Base-by-base conservation (phyloP, 1,284 basidiomycete genomes). In the Malassezia nana region DNA sequence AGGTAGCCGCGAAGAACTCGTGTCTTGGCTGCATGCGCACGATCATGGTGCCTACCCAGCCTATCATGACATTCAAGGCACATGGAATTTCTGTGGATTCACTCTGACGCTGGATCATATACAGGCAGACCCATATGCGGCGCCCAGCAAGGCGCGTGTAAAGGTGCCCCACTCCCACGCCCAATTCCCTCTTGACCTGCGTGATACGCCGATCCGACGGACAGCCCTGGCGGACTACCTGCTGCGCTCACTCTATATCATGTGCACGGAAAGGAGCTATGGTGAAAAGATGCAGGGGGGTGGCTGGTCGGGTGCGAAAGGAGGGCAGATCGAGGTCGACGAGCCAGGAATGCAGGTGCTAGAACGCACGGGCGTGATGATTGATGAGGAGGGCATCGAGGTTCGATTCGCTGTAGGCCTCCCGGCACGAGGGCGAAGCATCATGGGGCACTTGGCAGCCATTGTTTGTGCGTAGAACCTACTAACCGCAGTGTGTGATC, bases 111-210 rank as follows among this genome's bases (percentile, higher is more conserved):
- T 55, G 22, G 52, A 59, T 50, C 53, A 51, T 25, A 41, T 50
- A 1, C 57, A 59, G 30, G 43, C 57, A 4, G 57, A 59, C 25
- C 57, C 57, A 4, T 59, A 46, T 33, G 57, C 57, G n/a, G 5
- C 48, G 13, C 57, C 57, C 1, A 51, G 47, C 30, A 55, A 59
- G 22, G 43, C 46, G 4, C 46, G 48, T 13, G 33, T 59, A 2
- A 39, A 43, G 9, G 35, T 50, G 13, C n/a, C 45, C 5, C 52
- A 55, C 33, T 16, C 48, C 1, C 9, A 32, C 12, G 45, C 50
- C 0, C 16, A 24, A 24, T 58, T 53, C 29, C 51, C 50, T 1
- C 1, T 18, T 3, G n/a, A 20, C 13, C 28, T 53, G 15, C 40
- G n/a, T 15, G 25, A n/a, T 9, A 24, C 50, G n/a, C 24, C 29